phyloP scores from a whole-genome alignment of 345 rosid genomes.

The Mangifera indica region DNA sequence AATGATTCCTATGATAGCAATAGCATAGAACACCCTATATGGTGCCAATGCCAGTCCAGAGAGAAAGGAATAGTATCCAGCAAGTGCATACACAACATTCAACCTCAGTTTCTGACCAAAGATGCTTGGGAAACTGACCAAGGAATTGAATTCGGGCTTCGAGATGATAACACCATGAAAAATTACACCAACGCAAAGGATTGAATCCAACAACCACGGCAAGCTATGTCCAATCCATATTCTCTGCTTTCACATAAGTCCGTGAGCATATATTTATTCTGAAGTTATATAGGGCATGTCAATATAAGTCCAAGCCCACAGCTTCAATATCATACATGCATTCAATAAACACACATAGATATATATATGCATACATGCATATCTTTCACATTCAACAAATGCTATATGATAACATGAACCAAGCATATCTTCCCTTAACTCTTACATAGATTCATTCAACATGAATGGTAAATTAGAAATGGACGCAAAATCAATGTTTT shows the following conservation, averaged over 20 bases:
- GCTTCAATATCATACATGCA: not conserved
- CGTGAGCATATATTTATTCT: not conserved
- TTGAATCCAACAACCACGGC: conserved; percentile 80
- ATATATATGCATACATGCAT: not conserved
- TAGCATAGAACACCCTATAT: conserved; percentile 69
- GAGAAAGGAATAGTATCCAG: conserved; percentile 69
- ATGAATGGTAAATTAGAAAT: not conserved
- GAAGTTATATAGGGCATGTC: not conserved
- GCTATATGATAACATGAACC: not conserved
- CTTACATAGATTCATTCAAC: not conserved
- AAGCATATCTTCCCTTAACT: not conserved
- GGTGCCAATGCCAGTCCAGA: conserved; percentile 78
- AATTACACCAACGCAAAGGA: conserved; percentile 64
- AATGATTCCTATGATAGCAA: conserved; percentile 65
- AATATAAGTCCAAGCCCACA: conserved; percentile 2
- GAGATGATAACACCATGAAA: conserved; percentile 60
- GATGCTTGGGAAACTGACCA: conserved; percentile 46
- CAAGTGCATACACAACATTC: conserved; percentile 50
- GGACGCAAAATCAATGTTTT: not conserved
- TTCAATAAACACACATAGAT: too few relatives aligned
- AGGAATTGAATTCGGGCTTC: conserved; percentile 59
- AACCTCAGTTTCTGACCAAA: conserved; percentile 48
- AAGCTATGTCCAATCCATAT: conserved; percentile 70
- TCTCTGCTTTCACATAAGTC: conserved; percentile 63
- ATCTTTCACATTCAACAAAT: not conserved